Evolutionary conservation across 2,329 filamentous ascomycete species (phyloP), one percentile per base, ranked within the genome.

Genomic region (Xylariaceae sp.): DNA sequence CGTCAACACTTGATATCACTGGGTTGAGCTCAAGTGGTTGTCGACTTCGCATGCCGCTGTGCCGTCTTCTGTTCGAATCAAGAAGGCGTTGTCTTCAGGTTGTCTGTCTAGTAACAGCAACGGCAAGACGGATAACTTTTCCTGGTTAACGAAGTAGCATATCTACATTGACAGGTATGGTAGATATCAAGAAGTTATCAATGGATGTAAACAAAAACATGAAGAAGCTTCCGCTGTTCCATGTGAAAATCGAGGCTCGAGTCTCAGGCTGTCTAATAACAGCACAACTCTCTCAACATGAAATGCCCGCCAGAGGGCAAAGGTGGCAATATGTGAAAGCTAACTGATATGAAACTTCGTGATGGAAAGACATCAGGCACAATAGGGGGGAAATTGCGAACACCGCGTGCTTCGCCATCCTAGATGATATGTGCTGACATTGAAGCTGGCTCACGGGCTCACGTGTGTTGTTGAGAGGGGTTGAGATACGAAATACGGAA

Each of bases 21-120:
- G 41, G 44, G 15, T 49, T 52, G 50, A 39, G 44, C 30, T 34
- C 35, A 11, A 56, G 7, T 49, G 11, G 41, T 17, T 18, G n/a
- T 51, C 10, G 41, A 34, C 54, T 53, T 51, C 8, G 4, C 37
- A 59, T 55, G 15, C 15, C 10, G 44, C 17, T 52, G 23, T 49
- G 52, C 53, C n/a, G 48, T 53, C 45, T 44, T 53, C 15, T 11
- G 17, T 23, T 34, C 11, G 9, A 49, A 51, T 49, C 18, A 23
- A 55, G 23, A 51, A 45, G 44, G 52, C 44, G 34, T 15, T 50
- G 13, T 45, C 55, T 61, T 62, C 60, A 58, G 53, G 65, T 30
- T 30, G 23, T 30, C 69, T 71, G 70, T 72, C 71, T 73, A 72
- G 59, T 71, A 73, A 72, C 71, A 73, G 66, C 69, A 58, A 55